Percentiles rank a stretch among this genome's conserved stretches.
Evolutionary conservation across 148 eudicot species (phyloP).

Genomic region (Amaranthus palmeri): DNA sequence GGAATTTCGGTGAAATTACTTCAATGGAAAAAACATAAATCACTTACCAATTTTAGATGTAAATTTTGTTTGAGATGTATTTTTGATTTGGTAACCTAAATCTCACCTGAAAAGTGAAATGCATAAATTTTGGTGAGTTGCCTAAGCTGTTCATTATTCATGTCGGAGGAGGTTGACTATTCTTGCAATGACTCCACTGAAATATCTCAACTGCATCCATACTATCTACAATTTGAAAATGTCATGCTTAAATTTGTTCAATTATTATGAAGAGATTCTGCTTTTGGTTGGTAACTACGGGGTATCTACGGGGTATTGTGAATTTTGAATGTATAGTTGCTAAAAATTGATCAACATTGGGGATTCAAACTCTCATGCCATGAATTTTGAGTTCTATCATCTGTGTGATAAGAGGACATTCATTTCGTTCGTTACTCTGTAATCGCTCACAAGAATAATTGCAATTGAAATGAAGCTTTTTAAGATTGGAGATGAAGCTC

Average conservation of each 20-base stretch:
- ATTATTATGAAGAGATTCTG: neutral
- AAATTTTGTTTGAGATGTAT: neutral
- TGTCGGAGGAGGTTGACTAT: no score
- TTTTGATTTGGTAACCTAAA: neutral
- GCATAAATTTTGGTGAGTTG: no score
- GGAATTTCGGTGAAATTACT: conserved; percentile 7
- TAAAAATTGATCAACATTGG: neutral
- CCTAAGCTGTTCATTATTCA: no score
- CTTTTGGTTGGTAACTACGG: neutral
- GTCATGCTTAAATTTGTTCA: neutral
- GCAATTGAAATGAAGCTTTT: no score
- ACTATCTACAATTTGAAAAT: neutral
- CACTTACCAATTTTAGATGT: neutral
- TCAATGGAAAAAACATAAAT: neutral
- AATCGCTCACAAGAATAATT: no score
- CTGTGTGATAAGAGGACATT: neutral
- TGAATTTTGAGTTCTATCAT: neutral
- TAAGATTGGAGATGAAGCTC: no score
- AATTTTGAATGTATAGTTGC: neutral
- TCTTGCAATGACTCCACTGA: no score
- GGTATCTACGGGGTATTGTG: neutral
- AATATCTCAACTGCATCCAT: no score
- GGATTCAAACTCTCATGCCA: neutral
- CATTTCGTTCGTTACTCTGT: neutral
- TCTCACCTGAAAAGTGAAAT: no score